Base-by-base conservation (phyloP, 2,329 filamentous ascomycete genomes). In the Penicillium sp. region DNA sequence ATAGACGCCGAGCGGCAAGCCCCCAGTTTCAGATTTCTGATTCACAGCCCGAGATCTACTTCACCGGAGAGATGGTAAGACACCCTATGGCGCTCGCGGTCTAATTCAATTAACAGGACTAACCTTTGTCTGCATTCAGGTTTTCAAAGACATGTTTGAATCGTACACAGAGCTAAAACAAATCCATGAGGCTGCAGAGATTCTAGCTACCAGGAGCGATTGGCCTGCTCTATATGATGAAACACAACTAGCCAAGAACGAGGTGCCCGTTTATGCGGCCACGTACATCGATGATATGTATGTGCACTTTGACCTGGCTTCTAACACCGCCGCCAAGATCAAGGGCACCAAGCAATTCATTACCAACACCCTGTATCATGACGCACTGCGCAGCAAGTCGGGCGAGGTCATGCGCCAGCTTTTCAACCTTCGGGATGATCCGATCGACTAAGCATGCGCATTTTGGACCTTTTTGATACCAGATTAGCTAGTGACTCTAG, bases 201-300 rank as follows among this genome's bases (percentile, higher is more conserved):
- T 85, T 18, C 78, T 97, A 21, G 92, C 92, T 1, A 65, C 77
- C 0, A 82, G 83, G 37, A 72, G 80, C 4, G 81, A 86, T 55
- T 97, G 93, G 92, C 83, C 87, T 2, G 74, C 78, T 0, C 78
- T 97, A 4, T 97, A 96, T 68, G 84, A 96, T 64, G 77, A 84
- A 55, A 81, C 83, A 46, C 87, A 89, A 70, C 78, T 97, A 41
- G 81, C 80, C 15, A 82, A 80, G 62, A 97, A 97, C 64, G 79
- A 86, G 52, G 90, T 97, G 0, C 92, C 93, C 0, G 85, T 96
- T 0, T 97, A 94, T 65, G 88, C 91, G 1, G 90, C 89, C 1
- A 88, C 85, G 2, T 97, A 89, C 62, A 70, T 90, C 4, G 88
- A 96, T 56, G 91, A 96, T 68, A 94, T 97, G 89, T 97, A 95